Conservation (phyloP, 2,329 filamentous ascomycete genomes). For the Macrophomina phaseolina region DNA sequence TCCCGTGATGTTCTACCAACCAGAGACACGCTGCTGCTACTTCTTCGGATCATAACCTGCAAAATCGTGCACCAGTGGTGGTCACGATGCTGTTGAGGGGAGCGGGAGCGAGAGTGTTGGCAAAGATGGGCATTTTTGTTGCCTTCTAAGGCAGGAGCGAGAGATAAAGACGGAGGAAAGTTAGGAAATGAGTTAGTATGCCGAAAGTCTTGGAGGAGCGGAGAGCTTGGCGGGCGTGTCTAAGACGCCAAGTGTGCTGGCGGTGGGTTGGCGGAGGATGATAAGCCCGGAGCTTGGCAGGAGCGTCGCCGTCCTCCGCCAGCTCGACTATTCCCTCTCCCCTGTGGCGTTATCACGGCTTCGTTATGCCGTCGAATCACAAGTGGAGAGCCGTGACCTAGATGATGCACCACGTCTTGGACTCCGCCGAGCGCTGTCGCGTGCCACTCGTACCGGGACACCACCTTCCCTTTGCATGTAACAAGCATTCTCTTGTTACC, state of each 20-base stretch:
- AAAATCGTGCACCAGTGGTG: background rate
- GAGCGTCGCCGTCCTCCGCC: background rate
- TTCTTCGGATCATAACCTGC: too few species aligned
- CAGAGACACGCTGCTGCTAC: too few species aligned
- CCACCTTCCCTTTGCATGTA: conserved; percentile 8
- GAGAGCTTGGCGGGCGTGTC: conserved; percentile 9
- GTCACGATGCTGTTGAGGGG: background rate
- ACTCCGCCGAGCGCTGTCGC: conserved; percentile 7
- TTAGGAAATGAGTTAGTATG: conserved; percentile 3
- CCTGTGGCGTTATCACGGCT: conserved; percentile 13
- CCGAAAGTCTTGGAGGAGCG: conserved; percentile 10
- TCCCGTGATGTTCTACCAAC: too few species aligned
- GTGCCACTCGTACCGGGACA: conserved; percentile 4
- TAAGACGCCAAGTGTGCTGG: conserved; percentile 16
- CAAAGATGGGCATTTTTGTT: background rate
- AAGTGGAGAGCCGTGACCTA: background rate
- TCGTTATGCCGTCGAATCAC: conserved; percentile 3
- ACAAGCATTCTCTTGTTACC: conserved; percentile 8
- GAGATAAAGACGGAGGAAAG: conserved; percentile 4
- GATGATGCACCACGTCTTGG: background rate
- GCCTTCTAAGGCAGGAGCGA: conserved; percentile 15
- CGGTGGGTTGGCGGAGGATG: conserved; percentile 18
- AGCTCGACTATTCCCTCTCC: background rate
- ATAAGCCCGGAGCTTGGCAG: conserved; percentile 22
- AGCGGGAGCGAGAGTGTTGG: background rate